Conservation (phyloP, 208 protist genomes). For the Acanthamoeba sp. region DNA sequence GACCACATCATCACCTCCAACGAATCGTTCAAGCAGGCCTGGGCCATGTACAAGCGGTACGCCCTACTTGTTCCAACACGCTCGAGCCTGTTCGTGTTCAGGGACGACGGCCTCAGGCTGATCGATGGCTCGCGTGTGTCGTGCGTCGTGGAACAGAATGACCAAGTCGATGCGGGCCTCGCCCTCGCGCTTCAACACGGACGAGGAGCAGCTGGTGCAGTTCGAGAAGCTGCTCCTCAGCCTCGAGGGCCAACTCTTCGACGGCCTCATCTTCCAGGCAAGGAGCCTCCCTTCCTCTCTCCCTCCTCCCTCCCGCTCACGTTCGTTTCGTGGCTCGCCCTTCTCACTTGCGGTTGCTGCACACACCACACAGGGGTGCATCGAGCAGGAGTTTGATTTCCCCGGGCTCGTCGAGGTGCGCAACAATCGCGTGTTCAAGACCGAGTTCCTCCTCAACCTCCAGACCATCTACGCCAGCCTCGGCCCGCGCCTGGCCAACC, state of each 20-base stretch:
- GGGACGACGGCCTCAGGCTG: too few species aligned
- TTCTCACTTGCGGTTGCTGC: background rate
- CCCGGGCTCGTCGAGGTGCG: slow-evolving; percentile 80
- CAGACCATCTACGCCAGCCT: slow-evolving; percentile 57
- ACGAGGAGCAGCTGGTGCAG: slow-evolving; percentile 84
- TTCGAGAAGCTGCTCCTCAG: slow-evolving; percentile 88
- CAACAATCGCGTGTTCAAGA: slow-evolving; percentile 87
- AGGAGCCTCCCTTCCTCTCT: too few species aligned
- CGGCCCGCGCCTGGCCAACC: background rate
- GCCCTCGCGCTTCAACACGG: slow-evolving; percentile 84
- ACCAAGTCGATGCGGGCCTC: slow-evolving; percentile 86
- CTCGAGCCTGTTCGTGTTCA: too few species aligned
- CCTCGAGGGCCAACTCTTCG: slow-evolving; percentile 89
- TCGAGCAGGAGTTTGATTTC: slow-evolving; percentile 89
- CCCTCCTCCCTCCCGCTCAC: too few species aligned
- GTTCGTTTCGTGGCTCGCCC: too few species aligned
- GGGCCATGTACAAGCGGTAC: slow-evolving; percentile 88
- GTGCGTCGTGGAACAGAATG: slow-evolving; percentile 71
- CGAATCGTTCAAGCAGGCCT: slow-evolving; percentile 86
- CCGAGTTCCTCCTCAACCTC: slow-evolving; percentile 88
- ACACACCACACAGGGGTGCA: slow-evolving; percentile 78
- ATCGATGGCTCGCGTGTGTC: background rate
- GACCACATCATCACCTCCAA: slow-evolving; percentile 92
- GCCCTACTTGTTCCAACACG: too few species aligned
- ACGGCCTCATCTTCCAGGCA: slow-evolving; percentile 89